phyloP scores from a whole-genome alignment of 2,329 filamentous ascomycete species.

The Phyllosticta citribraziliensis region DNA sequence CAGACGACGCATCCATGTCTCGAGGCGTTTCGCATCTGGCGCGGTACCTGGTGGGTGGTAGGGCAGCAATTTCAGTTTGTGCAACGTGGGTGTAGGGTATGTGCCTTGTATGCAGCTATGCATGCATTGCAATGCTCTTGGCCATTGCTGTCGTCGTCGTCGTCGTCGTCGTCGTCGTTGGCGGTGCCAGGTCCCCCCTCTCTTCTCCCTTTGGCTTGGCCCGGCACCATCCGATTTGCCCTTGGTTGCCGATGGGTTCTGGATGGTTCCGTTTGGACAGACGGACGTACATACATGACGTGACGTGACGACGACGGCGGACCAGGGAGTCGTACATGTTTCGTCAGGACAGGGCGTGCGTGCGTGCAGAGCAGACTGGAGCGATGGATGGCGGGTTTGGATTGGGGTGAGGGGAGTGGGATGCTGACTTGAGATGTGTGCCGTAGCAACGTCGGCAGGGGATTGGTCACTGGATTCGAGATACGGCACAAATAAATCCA shows the following conservation, averaged over 20 bases:
- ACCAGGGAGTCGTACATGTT: background rate
- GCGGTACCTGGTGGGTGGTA: background rate
- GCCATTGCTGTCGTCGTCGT: no score
- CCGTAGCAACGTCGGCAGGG: background rate
- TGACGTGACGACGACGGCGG: background rate
- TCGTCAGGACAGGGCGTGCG: background rate
- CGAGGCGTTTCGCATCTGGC: background rate
- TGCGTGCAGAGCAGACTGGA: background rate
- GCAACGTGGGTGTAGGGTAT: background rate
- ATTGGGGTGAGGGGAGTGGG: no score
- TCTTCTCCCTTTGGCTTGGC: background rate
- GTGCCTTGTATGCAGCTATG: background rate
- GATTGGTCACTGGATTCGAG: background rate
- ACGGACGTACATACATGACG: background rate
- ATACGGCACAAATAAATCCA: background rate
- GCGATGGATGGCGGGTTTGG: background rate
- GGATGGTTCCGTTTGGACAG: background rate
- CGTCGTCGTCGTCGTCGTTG: no score
- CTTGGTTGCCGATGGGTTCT: background rate
- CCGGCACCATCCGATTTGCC: background rate
- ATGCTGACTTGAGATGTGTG: background rate
- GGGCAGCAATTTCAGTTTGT: background rate
- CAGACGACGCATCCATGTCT: background rate
- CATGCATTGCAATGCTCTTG: background rate
- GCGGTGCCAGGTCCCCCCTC: no score